Base-by-base conservation (phyloP, 495 filamentous ascomycete genomes). In the Penicillium maclennaniae region DNA sequence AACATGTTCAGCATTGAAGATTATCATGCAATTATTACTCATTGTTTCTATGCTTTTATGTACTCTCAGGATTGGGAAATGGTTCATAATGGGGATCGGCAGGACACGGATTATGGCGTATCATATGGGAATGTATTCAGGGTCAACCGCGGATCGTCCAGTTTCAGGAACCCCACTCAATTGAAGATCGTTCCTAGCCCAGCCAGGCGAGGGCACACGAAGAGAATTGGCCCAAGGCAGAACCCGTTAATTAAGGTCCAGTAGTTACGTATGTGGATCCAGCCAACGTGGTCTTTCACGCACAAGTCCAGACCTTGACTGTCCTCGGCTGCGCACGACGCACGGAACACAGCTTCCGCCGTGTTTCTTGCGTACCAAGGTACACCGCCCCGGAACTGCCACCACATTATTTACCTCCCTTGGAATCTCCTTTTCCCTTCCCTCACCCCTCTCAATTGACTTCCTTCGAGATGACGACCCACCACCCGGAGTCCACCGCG, bases 401-500 rank as follows among this genome's bases (percentile, higher is more conserved):
- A 58, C 52, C 25, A 55, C 56, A 56, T 55, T 62, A 56, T 68
- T 65, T 62, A 60, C 54, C 49, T 46, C 53, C 49, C 49, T 50
- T 45, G 43, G 37, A 45, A 55, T 59, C 51, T 64, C 56, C 57
- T 62, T 55, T 63, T 60, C 55, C 51, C 40, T 38, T 38, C 20
- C 49, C 40, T 43, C 57, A 63, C 46, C 53, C 51, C 46, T 54
- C 60, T 55, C 63, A 66, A 62, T 61, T 64, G 47, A 49, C 31
- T 12, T 43, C 38, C 41, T 46, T 62, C 45, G 48, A 54, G 51
- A 81, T 80, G 79, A 67, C 73, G 61, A 74, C 69, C 50, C 67
- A 67, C 46, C 69, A 72, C 39, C 75, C 77, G 49, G 76, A 81
- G 67, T 77, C 73, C 60, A 79, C 73, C 15, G 82, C 83, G 68